Conservation (phyloP, 495 filamentous ascomycete species). For the Podospora anserina region DNA sequence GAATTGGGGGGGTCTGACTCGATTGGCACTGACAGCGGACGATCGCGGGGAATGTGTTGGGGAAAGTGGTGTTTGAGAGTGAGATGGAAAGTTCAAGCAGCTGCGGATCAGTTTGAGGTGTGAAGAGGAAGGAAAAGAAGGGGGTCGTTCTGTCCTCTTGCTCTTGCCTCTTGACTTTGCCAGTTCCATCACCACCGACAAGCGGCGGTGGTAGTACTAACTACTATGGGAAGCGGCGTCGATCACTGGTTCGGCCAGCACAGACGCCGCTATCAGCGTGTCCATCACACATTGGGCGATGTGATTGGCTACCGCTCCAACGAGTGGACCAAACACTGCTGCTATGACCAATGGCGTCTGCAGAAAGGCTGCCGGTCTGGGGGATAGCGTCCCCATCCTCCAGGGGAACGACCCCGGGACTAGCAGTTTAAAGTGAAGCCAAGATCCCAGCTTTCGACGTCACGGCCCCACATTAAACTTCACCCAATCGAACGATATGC, state of each 20-base stretch:
- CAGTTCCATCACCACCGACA: not conserved
- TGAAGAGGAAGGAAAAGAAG: not conserved
- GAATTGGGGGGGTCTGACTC: conserved; percentile 17
- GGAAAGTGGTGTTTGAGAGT: not conserved
- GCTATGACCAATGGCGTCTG: conserved; percentile 22
- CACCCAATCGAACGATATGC: conserved; percentile 24
- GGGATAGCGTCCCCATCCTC: conserved; percentile 8
- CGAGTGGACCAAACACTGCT: not conserved
- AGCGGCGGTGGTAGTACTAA: not conserved
- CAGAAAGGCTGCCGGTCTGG: conserved; percentile 11
- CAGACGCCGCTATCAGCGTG: conserved; percentile 18
- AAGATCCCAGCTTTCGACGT: conserved; percentile 22
- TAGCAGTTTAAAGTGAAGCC: conserved; percentile 21
- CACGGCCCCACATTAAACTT: conserved; percentile 24
- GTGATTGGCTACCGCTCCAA: conserved; percentile 23
- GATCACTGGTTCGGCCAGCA: conserved; percentile 17
- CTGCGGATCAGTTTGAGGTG: not conserved
- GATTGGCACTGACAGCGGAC: conserved; percentile 1
- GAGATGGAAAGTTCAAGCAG: not conserved
- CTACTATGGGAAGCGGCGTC: conserved; percentile 8
- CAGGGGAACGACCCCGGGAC: conserved; percentile 12
- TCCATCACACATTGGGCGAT: not conserved
- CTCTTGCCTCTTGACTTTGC: conserved; percentile 2
- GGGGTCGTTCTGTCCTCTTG: not conserved
- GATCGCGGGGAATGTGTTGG: not conserved